Conservation (phyloP, 2,329 filamentous ascomycete genomes). For the Colletotrichum sp. region DNA sequence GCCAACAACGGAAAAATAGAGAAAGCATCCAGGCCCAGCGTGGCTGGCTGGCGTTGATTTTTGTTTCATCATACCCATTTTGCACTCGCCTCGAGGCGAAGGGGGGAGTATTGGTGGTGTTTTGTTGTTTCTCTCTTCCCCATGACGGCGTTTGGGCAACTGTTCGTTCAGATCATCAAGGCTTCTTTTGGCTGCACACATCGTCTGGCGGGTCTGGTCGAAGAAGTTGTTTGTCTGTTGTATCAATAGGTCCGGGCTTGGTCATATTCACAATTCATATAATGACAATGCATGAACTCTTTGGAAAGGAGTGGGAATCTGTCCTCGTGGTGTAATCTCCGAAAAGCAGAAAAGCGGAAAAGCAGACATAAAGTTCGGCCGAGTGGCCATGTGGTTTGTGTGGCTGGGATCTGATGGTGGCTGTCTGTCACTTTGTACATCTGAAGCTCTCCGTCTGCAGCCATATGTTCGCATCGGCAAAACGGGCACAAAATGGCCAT, state of each 20-base stretch:
- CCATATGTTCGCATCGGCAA: not conserved
- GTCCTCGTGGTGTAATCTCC: not conserved
- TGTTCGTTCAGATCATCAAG: not conserved
- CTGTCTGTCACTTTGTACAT: not conserved
- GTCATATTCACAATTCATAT: slow-evolving; percentile 11
- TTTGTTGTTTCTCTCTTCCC: not conserved
- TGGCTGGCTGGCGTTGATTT: slow-evolving; percentile 47
- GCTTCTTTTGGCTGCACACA: not conserved
- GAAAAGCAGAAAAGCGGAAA: not conserved
- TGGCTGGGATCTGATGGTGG: not conserved
- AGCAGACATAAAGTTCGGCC: not conserved
- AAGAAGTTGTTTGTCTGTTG: not conserved
- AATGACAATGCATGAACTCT: not conserved
- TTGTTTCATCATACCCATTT: slow-evolving; percentile 14
- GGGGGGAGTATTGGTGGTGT: not conserved
- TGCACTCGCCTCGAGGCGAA: not conserved
- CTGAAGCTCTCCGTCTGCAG: not conserved
- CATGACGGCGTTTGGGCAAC: slow-evolving; percentile 9
- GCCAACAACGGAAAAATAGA: slow-evolving; percentile 15
- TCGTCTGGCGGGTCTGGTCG: slow-evolving; percentile 6
- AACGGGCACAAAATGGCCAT: not conserved
- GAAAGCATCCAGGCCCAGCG: slow-evolving; percentile 17
- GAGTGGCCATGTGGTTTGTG: not conserved
- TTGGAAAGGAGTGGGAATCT: not conserved
- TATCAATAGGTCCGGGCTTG: slow-evolving; percentile 7